phyloP scores from a whole-genome alignment of 441 rosid genomes.

The Lepidium campestre region DNA sequence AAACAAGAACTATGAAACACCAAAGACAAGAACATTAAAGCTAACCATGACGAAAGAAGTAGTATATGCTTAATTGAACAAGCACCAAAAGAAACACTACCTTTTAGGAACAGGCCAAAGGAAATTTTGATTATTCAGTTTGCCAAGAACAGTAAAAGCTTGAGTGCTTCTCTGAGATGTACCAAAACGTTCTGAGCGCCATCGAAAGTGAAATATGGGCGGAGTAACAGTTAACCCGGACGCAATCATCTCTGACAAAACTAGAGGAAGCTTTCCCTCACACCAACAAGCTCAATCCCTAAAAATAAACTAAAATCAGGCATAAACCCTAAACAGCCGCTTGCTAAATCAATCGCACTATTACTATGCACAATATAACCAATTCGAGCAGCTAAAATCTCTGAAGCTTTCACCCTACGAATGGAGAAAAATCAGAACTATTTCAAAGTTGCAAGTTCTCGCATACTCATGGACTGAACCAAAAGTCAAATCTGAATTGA shows the following conservation, averaged over 20 bases:
- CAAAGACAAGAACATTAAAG: background rate
- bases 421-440: background rate
- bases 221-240: conserved; percentile 61
- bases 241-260: conserved; percentile 44
- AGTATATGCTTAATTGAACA: conserved; percentile 5
- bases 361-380: background rate
- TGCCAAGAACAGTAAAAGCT: conserved; percentile 29
- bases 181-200: conserved; percentile 25
- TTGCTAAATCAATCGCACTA: background rate
- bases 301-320: background rate
- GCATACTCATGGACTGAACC: conserved; percentile 10
- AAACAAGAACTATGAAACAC: conserved; percentile 29
- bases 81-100: conserved; percentile 27
- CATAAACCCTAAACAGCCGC: conserved; percentile 1
- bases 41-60: background rate
- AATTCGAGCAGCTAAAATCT: background rate
- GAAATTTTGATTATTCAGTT: conserved; percentile 16
- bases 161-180: conserved; percentile 29
- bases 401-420: background rate
- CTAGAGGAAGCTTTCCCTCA: conserved; percentile 3
- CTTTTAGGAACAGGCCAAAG: conserved; percentile 33
- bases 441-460: background rate
- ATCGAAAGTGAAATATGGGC: conserved; percentile 38
- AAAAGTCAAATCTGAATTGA: background rate
- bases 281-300: conserved; percentile 10